Evolutionary conservation across 2,329 filamentous ascomycete species (phyloP), one percentile per base, ranked within the genome.

Genomic region (Botrytis pseudocinerea): DNA sequence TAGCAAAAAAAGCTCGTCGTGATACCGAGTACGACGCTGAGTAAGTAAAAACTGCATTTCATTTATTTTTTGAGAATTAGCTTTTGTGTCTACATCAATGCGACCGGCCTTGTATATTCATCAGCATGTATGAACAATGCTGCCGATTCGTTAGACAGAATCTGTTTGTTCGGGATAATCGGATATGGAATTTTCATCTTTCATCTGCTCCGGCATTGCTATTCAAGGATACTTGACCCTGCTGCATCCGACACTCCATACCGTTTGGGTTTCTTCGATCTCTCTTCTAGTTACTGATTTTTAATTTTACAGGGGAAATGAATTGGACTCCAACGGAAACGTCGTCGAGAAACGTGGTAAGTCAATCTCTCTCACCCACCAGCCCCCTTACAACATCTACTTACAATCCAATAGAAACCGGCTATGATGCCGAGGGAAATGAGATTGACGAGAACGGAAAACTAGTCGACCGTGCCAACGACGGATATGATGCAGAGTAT

Each of bases 361-460:
- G 51, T 28, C 51, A 18, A 54, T 2, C 51, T n/a, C 25, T 54
- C 25, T 28, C n/a, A n/a, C 48, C 48, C n/a, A 54, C 48, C 25
- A 54, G 48, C 2, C 2, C 51, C n/a, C 0, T 4, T 18, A 4
- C 6, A 28, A 57, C 14, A 57, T 57, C 6, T 28, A 9, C n/a
- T 57, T 8, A 57, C 14, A 32, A 28, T 9, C 18, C 51, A 57
- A 57, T 28, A 57, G 66, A 69, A 1, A 57, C 51, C 25, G 20
- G 28, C 4, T 69, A 69, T 40, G 66, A 69, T 28, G 65, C 65
- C 20, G 32, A 69, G 0, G 65, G 65, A 2, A 69, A 69, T 4
- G 65, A 69, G 12, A 69, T 69, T 16, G 65, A 59, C 38, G 65
- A 35, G 9, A 28, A 51, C 0, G 51, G 51, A 57, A 22, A 48